These are phyloP conservation scores for Magnaporthales sp. DNA, from an alignment of 2,329 filamentous ascomycete species.

Conservation along the genomic window DNA sequence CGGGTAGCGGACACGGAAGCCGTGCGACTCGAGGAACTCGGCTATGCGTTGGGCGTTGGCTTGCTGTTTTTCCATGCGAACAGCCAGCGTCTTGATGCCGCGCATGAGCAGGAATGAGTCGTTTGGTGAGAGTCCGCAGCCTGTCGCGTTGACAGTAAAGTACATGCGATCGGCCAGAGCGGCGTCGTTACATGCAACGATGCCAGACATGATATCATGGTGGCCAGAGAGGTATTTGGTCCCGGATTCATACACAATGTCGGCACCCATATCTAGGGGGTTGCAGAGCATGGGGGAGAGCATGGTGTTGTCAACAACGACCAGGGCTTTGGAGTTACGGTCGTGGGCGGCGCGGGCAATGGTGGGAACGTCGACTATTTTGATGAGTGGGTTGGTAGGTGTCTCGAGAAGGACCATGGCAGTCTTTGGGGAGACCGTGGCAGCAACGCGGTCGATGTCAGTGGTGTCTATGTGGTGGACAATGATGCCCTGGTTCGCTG, in stretches of 20 bases:
- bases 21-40: conserved; percentile 80
- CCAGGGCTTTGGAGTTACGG: conserved; percentile 67
- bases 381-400: conserved; percentile 95
- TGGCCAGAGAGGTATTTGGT: conserved; percentile 98
- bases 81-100: conserved; percentile 91
- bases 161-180: conserved; percentile 80
- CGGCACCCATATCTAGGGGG: conserved; percentile 86
- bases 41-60: conserved; percentile 85
- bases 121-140: conserved; percentile 88
- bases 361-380: conserved; percentile 83
- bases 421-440: conserved; percentile 68
- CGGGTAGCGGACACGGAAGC: conserved; percentile 92
- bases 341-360: conserved; percentile 73
- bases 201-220: conserved; percentile 98
- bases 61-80: conserved; percentile 99
- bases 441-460: conserved; percentile 57
- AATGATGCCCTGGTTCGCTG: conserved; percentile 79
- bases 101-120: conserved; percentile 94
- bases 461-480: conserved; percentile 98
- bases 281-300: conserved; percentile 90
- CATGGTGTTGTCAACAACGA: conserved; percentile 98
- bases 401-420: conserved; percentile 94
- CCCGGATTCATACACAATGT: conserved; percentile 94
- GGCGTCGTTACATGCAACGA: conserved; percentile 82
- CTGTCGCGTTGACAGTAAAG: conserved; percentile 95